These are phyloP conservation scores for Boletus hoseneyae DNA, from an alignment of 1,284 basidiomycete genomes.

Conservation along the genomic window DNA sequence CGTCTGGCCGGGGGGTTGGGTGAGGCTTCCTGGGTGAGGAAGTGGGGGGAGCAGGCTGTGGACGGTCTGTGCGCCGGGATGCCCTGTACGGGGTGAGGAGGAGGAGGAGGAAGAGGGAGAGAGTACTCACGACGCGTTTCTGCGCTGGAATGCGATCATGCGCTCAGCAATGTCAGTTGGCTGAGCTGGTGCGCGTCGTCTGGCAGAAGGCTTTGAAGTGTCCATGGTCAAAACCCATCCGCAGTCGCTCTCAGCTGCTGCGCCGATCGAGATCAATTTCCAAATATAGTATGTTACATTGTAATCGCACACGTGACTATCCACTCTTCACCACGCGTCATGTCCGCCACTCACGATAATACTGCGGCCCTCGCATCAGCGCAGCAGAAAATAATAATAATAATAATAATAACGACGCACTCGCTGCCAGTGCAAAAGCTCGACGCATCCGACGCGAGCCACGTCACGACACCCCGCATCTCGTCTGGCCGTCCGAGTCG, in stretches of 20 bases:
- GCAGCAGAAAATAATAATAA: too few relatives aligned
- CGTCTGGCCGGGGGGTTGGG: slow-evolving; percentile 36
- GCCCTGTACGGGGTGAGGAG: slow-evolving; percentile 39
- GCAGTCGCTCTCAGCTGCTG: slow-evolving; percentile 16
- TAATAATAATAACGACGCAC: slow-evolving; percentile 56
- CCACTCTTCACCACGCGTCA: too few relatives aligned
- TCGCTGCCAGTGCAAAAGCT: slow-evolving; percentile 77
- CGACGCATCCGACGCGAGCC: slow-evolving; percentile 77
- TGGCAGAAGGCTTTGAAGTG: slow-evolving; percentile 16
- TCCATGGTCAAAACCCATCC: slow-evolving; percentile 9
- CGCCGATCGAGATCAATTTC: slow-evolving; percentile 33
- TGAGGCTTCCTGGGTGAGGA: slow-evolving; percentile 27
- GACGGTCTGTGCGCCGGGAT: slow-evolving; percentile 34
- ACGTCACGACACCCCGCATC: slow-evolving; percentile 69
- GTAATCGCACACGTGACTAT: too few relatives aligned
- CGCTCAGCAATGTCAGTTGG: slow-evolving; percentile 67
- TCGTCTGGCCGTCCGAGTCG: slow-evolving; percentile 76
- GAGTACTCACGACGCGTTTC: slow-evolving; percentile 54
- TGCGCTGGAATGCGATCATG: slow-evolving; percentile 61
- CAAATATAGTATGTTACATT: slow-evolving; percentile 16
- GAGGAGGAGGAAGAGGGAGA: neutral
- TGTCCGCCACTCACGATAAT: too few relatives aligned
- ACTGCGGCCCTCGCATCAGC: too few relatives aligned
- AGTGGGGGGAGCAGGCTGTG: slow-evolving; percentile 22
- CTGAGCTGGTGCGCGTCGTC: slow-evolving; percentile 27